phyloP scores from a whole-genome alignment of 352 stramenopile genomes.

The Thraustochytrium aureum region DNA sequence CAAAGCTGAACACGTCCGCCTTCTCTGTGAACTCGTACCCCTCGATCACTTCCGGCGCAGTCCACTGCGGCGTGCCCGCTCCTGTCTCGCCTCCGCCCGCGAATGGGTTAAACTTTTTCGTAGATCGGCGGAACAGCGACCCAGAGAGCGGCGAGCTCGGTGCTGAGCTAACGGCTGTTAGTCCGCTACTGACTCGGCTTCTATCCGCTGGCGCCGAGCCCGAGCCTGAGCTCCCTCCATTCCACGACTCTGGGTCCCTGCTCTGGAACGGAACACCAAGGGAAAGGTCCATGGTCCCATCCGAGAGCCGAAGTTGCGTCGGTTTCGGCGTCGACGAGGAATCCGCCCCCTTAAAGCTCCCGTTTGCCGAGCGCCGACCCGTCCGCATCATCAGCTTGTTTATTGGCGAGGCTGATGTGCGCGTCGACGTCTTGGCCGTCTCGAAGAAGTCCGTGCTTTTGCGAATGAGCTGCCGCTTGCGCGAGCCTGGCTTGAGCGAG shows the following conservation, averaged over 20 bases:
- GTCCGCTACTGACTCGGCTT: no score
- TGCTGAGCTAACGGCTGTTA: no score
- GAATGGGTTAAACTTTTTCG: conserved; percentile 34
- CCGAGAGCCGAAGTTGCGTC: no score
- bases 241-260: no score
- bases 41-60: conserved; percentile 81
- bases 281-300: no score
- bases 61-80: conserved; percentile 79
- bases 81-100: neutral
- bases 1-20: conserved; percentile 66
- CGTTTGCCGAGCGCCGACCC: neutral
- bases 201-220: no score
- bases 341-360: conserved; percentile 48
- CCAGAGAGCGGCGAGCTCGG: no score
- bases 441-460: conserved; percentile 54
- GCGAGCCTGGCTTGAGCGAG: conserved; percentile 69
- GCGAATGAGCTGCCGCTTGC: conserved; percentile 18
- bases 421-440: conserved; percentile 32
- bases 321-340: no score
- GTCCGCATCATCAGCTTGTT: neutral
- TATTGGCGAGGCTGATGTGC: conserved; percentile 59
- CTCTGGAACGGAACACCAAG: no score
- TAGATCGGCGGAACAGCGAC: neutral
- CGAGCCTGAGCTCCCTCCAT: no score
- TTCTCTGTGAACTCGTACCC: conserved; percentile 78